phyloP scores from a whole-genome alignment of 169 alveolate species.

The Plasmodium ovale region DNA sequence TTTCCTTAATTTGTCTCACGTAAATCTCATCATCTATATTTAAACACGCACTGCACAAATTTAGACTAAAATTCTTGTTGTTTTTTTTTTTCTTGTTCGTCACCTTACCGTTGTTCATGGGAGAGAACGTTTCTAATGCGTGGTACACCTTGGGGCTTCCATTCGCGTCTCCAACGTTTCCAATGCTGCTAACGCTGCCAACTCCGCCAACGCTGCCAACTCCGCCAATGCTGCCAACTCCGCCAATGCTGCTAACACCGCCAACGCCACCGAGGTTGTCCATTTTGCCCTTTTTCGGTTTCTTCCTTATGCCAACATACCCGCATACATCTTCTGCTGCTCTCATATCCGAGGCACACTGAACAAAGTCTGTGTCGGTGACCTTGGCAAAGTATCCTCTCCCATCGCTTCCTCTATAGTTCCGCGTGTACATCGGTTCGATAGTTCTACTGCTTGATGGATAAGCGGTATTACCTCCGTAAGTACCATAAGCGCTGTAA shows the following conservation, averaged over 20 bases:
- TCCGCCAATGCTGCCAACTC: not conserved
- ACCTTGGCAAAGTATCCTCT: too few relatives aligned
- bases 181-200: not conserved
- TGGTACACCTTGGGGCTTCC: not conserved
- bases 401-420: too few relatives aligned
- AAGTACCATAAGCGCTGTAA: too few relatives aligned
- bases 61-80: constrained; percentile 37
- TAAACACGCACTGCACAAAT: constrained; percentile 61
- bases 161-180: not conserved
- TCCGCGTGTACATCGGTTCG: too few relatives aligned
- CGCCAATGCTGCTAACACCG: not conserved
- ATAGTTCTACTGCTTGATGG: too few relatives aligned
- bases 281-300: not conserved
- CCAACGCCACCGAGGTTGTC: not conserved
- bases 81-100: constrained; percentile 32
- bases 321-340: not conserved
- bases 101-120: not conserved
- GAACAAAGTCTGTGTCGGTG: too few relatives aligned
- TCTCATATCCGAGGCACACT: not conserved
- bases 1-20: constrained; percentile 57
- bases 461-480: too few relatives aligned
- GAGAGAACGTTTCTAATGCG: not conserved
- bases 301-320: not conserved
- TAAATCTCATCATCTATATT: constrained; percentile 57
- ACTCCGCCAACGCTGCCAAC: not conserved